Base-by-base conservation (phyloP, 1,139 yeast species). In the Lodderomyces pseudojiufengensis region DNA sequence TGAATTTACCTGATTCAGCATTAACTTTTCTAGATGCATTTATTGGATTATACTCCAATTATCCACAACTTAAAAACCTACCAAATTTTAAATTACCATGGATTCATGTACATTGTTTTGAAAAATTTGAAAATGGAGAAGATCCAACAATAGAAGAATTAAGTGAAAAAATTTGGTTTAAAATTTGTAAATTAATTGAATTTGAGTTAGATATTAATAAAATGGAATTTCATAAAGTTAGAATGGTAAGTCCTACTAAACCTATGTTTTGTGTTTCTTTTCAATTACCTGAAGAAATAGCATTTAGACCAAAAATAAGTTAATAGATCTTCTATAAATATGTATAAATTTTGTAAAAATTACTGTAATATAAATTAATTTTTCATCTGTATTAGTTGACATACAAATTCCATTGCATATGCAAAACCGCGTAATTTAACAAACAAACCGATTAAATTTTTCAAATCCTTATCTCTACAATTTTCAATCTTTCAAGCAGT, bases 1-100 rank as follows among this genome's bases (percentile, higher is more conserved):
- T 94, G 98, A 94, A 94, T 55, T 70, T 94, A 38, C 99, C 99
- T 2, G 98, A 87, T 52, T 73, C 88, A 29, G 97, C 98, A 0
- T 67, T 92, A 21, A 80, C 83, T n/a, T 94, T 94, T 51, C 64
- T 92, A 36, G 80, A 81, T 49, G 84, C 80, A 35, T 90, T 76
- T 51, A 65, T 76, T 38, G 95, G 96, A 0, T 66, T 88, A 13
- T 87, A 82, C 51, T 47, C 70, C 1, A 35, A 48, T 31, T 62
- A 63, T 26, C 63, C 61, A 3, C 61, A 63, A 35, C 55, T 69
- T 31, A 63, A 51, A 45, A 32, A 42, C 2, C 48, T 54, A 16
- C 69, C 71, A 3, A 72, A 70, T n/a, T 77, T 73, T 50, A 65
- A 63, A 43, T 61, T 88, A 42, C 99, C 99, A 1, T 61, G 66